phyloP scores from a whole-genome alignment of 352 stramenopile species.

The Phytophthora crassamura region DNA sequence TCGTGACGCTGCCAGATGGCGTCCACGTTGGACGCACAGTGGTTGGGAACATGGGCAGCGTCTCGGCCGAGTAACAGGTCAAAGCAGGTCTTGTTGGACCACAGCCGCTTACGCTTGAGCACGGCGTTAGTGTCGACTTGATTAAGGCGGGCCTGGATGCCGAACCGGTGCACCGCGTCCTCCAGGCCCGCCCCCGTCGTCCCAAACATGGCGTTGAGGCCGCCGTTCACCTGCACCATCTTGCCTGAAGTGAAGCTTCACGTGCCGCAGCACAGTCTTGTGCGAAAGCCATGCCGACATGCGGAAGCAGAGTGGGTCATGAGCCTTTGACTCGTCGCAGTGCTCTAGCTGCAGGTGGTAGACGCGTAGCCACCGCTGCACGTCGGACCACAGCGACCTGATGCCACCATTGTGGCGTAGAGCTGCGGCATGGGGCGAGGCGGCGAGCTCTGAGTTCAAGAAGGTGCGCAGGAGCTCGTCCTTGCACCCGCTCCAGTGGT shows the following conservation, averaged over 20 bases:
- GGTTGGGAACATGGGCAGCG: too few relatives aligned
- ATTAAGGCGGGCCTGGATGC: too few relatives aligned
- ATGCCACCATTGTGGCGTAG: constrained; percentile 2
- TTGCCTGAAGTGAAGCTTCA: constrained; percentile 5
- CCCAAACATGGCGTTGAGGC: not conserved
- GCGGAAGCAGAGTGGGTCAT: not conserved
- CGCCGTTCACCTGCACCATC: constrained; percentile 3
- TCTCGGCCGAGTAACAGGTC: too few relatives aligned
- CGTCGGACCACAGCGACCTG: constrained; percentile 15
- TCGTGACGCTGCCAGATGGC: too few relatives aligned
- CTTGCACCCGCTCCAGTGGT: constrained; percentile 12
- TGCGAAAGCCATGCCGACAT: constrained; percentile 1
- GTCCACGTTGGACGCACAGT: too few relatives aligned
- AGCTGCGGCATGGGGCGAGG: not conserved
- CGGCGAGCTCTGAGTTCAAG: constrained; percentile 9
- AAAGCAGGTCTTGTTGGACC: too few relatives aligned
- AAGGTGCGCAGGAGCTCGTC: constrained; percentile 5
- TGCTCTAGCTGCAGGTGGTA: not conserved
- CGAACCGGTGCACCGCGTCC: not conserved
- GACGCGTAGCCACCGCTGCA: not conserved
- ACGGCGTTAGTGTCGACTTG: too few relatives aligned
- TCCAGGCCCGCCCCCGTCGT: not conserved
- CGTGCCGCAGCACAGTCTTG: not conserved
- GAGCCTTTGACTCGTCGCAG: not conserved
- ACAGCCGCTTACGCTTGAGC: too few relatives aligned